Evolutionary conservation across 2,329 filamentous ascomycete genomes (phyloP).

Genomic region (Trichoderma gracile): DNA sequence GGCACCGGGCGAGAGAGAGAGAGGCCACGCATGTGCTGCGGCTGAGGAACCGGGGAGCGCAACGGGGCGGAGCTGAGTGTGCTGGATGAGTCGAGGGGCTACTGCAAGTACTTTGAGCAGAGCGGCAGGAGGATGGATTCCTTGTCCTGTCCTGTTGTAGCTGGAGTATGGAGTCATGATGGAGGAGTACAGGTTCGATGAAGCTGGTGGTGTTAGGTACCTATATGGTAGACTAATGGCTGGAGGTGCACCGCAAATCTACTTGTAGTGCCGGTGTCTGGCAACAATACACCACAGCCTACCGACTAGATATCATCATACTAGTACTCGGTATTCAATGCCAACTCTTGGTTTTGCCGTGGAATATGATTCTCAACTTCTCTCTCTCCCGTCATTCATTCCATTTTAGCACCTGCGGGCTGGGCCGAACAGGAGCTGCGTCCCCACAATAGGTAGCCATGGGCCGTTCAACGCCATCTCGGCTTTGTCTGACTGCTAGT

Average conservation of each 20-base stretch:
- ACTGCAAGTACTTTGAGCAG: background rate
- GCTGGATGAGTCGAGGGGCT: background rate
- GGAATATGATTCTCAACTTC: background rate
- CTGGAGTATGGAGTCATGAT: background rate
- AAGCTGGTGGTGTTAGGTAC: background rate
- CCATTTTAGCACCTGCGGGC: slow-evolving; percentile 18
- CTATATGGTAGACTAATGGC: too few species aligned
- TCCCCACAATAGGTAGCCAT: slow-evolving; percentile 10
- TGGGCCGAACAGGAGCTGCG: slow-evolving; percentile 18
- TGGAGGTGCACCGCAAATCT: background rate
- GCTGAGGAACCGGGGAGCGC: slow-evolving; percentile 17
- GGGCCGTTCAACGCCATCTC: slow-evolving; percentile 6
- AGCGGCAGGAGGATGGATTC: background rate
- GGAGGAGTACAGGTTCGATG: too few species aligned
- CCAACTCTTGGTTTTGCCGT: background rate
- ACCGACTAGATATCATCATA: background rate
- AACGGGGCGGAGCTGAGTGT: slow-evolving; percentile 8
- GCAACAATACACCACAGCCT: background rate
- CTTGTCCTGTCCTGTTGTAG: background rate
- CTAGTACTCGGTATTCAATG: too few species aligned
- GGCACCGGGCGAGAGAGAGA: slow-evolving; percentile 22
- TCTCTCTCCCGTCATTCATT: background rate
- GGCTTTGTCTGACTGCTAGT: background rate
- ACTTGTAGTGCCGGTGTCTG: too few species aligned
- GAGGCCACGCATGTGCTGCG: slow-evolving; percentile 23